These are phyloP conservation scores for Wickerhamiella alocasiicola DNA, from an alignment of 805 yeast genomes.

Conservation along the genomic window DNA sequence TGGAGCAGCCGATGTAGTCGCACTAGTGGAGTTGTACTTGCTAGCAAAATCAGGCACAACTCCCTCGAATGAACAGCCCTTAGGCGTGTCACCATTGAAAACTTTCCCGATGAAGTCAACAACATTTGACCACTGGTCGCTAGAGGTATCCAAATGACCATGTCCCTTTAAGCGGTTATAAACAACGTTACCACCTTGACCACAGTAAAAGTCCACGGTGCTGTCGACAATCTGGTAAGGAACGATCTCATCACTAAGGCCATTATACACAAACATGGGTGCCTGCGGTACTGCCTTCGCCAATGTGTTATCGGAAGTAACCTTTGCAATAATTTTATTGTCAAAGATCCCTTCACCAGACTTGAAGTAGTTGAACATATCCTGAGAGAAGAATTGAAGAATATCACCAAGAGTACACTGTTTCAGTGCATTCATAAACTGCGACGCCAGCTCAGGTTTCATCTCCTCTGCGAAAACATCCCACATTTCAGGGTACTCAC, in stretches of 20 bases:
- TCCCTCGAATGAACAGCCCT: constrained; percentile 8
- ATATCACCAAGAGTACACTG: constrained; percentile 17
- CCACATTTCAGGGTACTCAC: constrained; percentile 18
- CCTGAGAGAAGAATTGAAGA: constrained; percentile 11
- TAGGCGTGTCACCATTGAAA: constrained; percentile 2
- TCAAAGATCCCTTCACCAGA: constrained; percentile 17
- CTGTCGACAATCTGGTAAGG: constrained; percentile 16
- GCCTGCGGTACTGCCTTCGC: constrained; percentile 19
- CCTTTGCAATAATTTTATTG: constrained; percentile 9
- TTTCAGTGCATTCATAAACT: constrained; percentile 6
- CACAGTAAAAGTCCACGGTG: constrained; percentile 20
- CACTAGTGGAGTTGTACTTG: not conserved
- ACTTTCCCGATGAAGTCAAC: constrained; percentile 1
- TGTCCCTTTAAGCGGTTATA: constrained; percentile 15
- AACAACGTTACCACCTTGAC: constrained; percentile 18
- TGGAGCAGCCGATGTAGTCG: constrained; percentile 1
- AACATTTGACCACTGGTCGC: not conserved
- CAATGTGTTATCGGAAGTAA: constrained; percentile 18
- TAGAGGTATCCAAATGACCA: constrained; percentile 11
- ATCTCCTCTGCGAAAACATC: constrained; percentile 10
- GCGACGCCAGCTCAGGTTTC: constrained; percentile 4
- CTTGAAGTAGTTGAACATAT: constrained; percentile 17
- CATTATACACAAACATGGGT: constrained; percentile 23
- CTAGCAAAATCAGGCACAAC: constrained; percentile 6
- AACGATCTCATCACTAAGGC: constrained; percentile 21